Evolutionary conservation across 192 early-diverging fungal species (phyloP).

Genomic region (Coemansia sp.): DNA sequence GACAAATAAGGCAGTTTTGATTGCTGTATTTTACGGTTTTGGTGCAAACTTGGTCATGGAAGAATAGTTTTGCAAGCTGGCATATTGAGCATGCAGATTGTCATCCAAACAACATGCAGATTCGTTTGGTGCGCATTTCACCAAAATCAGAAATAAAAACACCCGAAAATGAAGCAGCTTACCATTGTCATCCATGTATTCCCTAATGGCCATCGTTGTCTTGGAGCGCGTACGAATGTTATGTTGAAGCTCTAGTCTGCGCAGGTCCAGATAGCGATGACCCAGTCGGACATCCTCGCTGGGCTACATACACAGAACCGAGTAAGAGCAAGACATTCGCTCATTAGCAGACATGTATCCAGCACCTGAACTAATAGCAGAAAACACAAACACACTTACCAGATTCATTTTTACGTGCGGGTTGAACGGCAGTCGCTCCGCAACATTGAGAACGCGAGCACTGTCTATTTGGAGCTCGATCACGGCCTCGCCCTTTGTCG

Average conservation of each 20-base stretch:
- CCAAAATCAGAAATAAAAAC: not conserved
- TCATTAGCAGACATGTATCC: too few relatives aligned
- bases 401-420: slow-evolving; percentile 27
- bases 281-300: slow-evolving; percentile 77
- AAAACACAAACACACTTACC: slow-evolving; percentile 17
- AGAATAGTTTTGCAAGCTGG: too few relatives aligned
- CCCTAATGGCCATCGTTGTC: slow-evolving; percentile 67
- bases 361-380: not conserved
- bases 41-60: not conserved
- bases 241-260: slow-evolving; percentile 72
- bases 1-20: not conserved
- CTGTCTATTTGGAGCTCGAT: slow-evolving; percentile 72
- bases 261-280: slow-evolving; percentile 81
- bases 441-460: slow-evolving; percentile 70
- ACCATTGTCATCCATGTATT: slow-evolving; percentile 69
- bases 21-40: not conserved
- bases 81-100: too few relatives aligned
- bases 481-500: slow-evolving; percentile 35
- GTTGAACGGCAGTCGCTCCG: slow-evolving; percentile 42
- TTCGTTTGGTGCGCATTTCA: too few relatives aligned
- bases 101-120: not conserved
- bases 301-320: slow-evolving; percentile 43
- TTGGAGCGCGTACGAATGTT: slow-evolving; percentile 74
- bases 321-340: not conserved
- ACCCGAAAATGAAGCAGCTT: slow-evolving; percentile 10